A percentile compares a stretch with the other conserved stretches of the same genome.
Conservation (phyloP, 164 flowering plant genomes). For the Euptelea pleiosperma region DNA sequence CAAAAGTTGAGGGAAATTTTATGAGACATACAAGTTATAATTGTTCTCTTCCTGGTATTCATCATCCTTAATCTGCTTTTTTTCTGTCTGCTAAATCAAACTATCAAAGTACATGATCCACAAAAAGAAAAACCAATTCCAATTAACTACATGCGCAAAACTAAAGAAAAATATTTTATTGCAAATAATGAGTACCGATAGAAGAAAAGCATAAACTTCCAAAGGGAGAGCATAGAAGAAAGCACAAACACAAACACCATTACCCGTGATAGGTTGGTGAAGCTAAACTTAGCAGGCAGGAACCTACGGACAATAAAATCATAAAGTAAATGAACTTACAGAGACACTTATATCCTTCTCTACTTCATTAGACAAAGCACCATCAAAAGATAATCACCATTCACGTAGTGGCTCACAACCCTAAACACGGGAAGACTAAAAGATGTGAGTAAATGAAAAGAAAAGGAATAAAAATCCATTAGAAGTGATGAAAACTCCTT, state of each 20-base stretch:
- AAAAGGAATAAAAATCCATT: neutral
- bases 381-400: neutral
- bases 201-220: neutral
- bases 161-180: neutral
- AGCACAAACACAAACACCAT: neutral
- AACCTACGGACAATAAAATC: neutral
- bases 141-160: neutral
- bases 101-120: neutral
- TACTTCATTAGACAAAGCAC: no score
- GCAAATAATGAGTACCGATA: neutral
- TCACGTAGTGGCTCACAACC: no score
- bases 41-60: neutral
- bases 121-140: neutral
- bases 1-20: no score
- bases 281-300: neutral
- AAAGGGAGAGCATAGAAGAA: neutral
- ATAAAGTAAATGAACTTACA: neutral
- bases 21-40: no score
- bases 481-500: neutral
- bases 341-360: neutral
- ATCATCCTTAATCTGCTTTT: neutral
- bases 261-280: neutral
- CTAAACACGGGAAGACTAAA: neutral
- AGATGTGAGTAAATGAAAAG: neutral
- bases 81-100: no score